Evolutionary conservation across 202 grass and related monocot species (phyloP), one percentile per base, ranked within the genome.

Genomic region (Saccharum hybrid): DNA sequence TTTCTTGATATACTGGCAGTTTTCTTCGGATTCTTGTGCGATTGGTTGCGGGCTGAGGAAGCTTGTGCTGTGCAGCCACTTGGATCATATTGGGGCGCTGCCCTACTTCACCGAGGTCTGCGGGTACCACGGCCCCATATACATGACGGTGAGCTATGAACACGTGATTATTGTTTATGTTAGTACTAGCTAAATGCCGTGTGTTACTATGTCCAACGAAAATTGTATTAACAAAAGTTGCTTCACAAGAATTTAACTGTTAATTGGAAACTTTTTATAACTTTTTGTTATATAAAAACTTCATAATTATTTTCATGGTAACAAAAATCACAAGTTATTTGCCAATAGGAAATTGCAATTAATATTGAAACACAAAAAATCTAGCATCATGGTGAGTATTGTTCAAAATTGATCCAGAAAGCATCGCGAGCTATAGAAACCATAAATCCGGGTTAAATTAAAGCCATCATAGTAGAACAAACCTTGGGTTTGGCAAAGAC

Each of bases 51-150:
- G 63, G 70, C 38, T 79, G 66, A 84, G 70, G 72, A 84, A 81
- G 28, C 42, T 80, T 66, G 30, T 18, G 19, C 71, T 13, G 75
- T 88, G 69, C 86, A 98, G 96, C 78, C 96, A 98, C 81, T 70
- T 95, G 87, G 96, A 98, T 85, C 96, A 95, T 86, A 87, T 98
- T 18, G 96, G 96, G 66, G 92, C 96, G 10, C 89, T 98, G 46
- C 96, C 95, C 1, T 98, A 94, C 71, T 95, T 98, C 68, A 90
- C 90, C 1, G 96, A 98, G 72, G 89, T 98, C 51, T 95, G 96
- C 56, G 90, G 96, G 0, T 98, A 98, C 74, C 76, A 85, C 1
- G 96, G 96, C 14, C 92, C 96, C 19, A 76, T 98, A 75, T 98
- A 91, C 90, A 98, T 98, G 95, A 95, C 90, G 38, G 96, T 95